Evolutionary conservation across 495 filamentous ascomycete species (phyloP).

Genomic region (Clavariopsis aquatica): DNA sequence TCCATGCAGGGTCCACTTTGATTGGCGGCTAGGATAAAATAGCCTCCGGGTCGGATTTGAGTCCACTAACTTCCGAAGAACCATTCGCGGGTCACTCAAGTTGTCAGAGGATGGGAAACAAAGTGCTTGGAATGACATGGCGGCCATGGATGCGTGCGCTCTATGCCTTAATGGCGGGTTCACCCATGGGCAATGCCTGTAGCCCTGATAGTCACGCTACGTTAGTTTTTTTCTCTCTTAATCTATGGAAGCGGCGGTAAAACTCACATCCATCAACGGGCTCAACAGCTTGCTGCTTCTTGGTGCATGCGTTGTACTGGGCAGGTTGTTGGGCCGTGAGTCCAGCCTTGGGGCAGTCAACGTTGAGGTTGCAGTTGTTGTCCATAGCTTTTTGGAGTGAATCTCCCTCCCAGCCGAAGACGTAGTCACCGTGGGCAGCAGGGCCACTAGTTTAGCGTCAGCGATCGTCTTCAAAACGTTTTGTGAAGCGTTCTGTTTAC

Average conservation of each 20-base stretch:
- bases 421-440: constrained; percentile 53
- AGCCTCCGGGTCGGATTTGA: neutral
- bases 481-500: constrained; percentile 38
- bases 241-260: neutral
- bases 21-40: neutral
- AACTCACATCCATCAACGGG: constrained; percentile 49
- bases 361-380: constrained; percentile 47
- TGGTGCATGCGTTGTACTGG: constrained; percentile 47
- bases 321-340: constrained; percentile 46
- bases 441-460: constrained; percentile 43
- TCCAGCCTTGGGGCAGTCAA: constrained; percentile 43
- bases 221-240: neutral
- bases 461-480: neutral
- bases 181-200: constrained; percentile 54
- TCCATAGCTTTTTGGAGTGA: constrained; percentile 54
- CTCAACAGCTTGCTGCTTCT: constrained; percentile 47
- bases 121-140: neutral
- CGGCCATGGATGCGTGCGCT: neutral
- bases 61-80: neutral
- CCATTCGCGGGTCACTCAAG: neutral
- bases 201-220: constrained; percentile 46
- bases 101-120: neutral
- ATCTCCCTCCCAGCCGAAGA: constrained; percentile 54
- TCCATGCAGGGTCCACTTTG: neutral
- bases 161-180: constrained; percentile 56